phyloP scores from a whole-genome alignment of 2,329 filamentous ascomycete genomes.

The Aspergillus japonicus region DNA sequence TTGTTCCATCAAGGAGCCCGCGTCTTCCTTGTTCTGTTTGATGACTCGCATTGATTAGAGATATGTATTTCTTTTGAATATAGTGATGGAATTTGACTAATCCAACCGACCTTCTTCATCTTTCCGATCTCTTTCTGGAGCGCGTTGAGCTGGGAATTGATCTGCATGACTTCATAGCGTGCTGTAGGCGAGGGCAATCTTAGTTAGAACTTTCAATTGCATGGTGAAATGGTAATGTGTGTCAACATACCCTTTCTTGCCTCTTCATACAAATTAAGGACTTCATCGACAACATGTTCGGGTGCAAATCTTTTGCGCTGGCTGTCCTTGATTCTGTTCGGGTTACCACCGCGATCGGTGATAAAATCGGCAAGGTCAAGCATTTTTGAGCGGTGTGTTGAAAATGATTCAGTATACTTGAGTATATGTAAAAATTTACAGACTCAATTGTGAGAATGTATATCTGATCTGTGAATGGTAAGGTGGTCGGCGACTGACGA shows the following conservation, averaged over 20 bases:
- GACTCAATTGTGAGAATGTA: not conserved
- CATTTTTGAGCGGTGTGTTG: slow-evolving; percentile 49
- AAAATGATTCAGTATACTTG: too few species aligned
- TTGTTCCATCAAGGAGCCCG: slow-evolving; percentile 72
- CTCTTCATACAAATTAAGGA: slow-evolving; percentile 83
- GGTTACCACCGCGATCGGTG: slow-evolving; percentile 83
- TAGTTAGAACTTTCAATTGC: not conserved
- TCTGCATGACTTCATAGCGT: slow-evolving; percentile 74
- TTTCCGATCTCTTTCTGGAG: slow-evolving; percentile 85
- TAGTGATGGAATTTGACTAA: not conserved
- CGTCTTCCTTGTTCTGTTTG: slow-evolving; percentile 75
- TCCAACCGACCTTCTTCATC: slow-evolving; percentile 73
- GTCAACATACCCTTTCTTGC: slow-evolving; percentile 66
- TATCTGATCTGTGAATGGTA: not conserved
- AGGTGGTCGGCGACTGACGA: not conserved
- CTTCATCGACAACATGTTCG: slow-evolving; percentile 83
- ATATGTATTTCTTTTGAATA: not conserved
- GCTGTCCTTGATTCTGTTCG: slow-evolving; percentile 86
- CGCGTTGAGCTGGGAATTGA: slow-evolving; percentile 81
- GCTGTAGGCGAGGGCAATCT: slow-evolving; percentile 43
- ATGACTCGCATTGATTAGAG: slow-evolving; percentile 10
- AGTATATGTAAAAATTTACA: too few species aligned
- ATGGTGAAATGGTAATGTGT: not conserved
- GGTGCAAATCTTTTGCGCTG: slow-evolving; percentile 79
- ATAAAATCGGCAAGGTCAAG: slow-evolving; percentile 78